Evolutionary conservation across 352 stramenopile genomes (phyloP).

Genomic region (Phytophthora cactorum): DNA sequence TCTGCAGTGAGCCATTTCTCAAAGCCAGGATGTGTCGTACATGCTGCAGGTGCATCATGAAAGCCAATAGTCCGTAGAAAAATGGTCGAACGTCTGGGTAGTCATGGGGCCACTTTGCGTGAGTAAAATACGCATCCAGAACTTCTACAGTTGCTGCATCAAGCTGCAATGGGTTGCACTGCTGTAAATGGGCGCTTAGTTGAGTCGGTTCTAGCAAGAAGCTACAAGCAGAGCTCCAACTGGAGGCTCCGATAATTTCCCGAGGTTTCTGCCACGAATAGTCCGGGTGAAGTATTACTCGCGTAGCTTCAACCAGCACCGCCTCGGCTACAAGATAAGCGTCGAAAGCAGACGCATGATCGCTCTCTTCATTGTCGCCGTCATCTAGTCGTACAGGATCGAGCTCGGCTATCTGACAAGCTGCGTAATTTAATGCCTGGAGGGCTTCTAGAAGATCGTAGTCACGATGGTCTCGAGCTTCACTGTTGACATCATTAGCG

Average conservation of each 20-base stretch:
- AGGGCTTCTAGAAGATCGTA: constrained; percentile 35
- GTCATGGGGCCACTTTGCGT: constrained; percentile 39
- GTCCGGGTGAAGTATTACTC: constrained; percentile 51
- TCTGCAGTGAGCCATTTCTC: constrained; percentile 33
- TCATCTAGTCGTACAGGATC: constrained; percentile 15
- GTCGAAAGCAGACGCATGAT: constrained; percentile 50
- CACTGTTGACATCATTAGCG: not conserved
- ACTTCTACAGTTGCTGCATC: constrained; percentile 14
- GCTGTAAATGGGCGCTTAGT: constrained; percentile 35
- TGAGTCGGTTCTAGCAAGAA: constrained; percentile 42
- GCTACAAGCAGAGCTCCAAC: constrained; percentile 51
- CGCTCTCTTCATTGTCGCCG: constrained; percentile 5
- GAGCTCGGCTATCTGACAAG: constrained; percentile 25
- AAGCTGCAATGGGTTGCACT: constrained; percentile 7
- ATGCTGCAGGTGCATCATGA: constrained; percentile 50
- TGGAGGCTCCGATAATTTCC: constrained; percentile 63
- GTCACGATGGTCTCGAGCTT: not conserved
- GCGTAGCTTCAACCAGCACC: constrained; percentile 54
- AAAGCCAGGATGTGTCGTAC: constrained; percentile 33
- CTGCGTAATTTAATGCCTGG: constrained; percentile 18
- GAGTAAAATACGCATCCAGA: constrained; percentile 46
- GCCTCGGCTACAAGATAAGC: constrained; percentile 66
- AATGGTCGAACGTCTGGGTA: constrained; percentile 33
- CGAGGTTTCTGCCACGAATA: constrained; percentile 46
- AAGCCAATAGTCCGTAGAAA: constrained; percentile 43